A percentile compares a stretch with the other conserved stretches of the same genome.
Evolutionary conservation across 2,329 filamentous ascomycete genomes (phyloP).

Genomic region (Fusarium camptoceras): DNA sequence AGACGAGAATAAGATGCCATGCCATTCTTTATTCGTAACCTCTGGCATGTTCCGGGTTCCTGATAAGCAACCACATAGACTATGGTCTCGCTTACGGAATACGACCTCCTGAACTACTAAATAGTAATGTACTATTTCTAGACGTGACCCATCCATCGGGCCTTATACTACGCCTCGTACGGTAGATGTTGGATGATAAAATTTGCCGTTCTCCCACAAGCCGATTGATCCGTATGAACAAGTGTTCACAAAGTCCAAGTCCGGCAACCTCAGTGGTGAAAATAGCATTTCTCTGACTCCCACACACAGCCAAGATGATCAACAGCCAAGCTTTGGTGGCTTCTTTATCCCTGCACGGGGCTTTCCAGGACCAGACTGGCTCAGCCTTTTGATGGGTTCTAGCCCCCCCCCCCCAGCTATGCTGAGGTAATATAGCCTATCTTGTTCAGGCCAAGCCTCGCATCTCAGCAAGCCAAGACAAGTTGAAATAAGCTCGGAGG

Average conservation of each 20-base stretch:
- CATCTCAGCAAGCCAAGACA: not conserved
- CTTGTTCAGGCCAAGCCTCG: not conserved
- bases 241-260: not conserved
- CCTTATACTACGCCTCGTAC: conserved; percentile 21
- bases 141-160: conserved; percentile 18
- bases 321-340: conserved; percentile 39
- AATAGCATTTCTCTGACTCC: conserved; percentile 14
- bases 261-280: conserved; percentile 17
- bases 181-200: not conserved
- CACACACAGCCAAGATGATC: conserved; percentile 29
- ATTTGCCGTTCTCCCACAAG: not conserved
- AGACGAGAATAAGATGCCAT: not conserved
- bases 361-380: conserved; percentile 31
- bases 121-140: conserved; percentile 14
- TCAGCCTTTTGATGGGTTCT: conserved; percentile 28
- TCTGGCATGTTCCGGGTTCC: conserved; percentile 13
- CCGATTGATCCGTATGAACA: conserved; percentile 8
- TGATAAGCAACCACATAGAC: conserved; percentile 14
- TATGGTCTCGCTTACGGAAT: conserved; percentile 13
- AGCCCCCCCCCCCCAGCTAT: conserved; percentile 23
- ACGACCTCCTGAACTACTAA: conserved; percentile 28
- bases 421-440: conserved; percentile 29
- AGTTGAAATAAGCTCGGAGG: conserved; percentile 33
- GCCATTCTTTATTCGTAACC: not conserved
- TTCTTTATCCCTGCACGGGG: conserved; percentile 27